Evolutionary conservation across 2,329 filamentous ascomycete species (phyloP).

Genomic region (Sarocladium kiliense): DNA sequence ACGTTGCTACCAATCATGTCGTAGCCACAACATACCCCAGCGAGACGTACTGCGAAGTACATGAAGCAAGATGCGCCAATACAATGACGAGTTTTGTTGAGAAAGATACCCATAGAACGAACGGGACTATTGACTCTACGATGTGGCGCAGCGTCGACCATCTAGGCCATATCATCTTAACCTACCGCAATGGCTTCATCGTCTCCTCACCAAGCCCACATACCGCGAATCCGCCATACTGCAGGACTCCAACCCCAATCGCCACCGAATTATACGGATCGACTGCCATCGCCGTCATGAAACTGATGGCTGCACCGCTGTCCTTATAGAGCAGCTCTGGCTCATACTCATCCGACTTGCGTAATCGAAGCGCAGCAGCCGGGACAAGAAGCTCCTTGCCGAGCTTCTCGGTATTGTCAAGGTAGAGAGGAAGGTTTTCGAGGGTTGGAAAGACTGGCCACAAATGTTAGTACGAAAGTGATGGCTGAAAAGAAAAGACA

Average conservation of each 20-base stretch:
- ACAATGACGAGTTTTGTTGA: too few relatives aligned
- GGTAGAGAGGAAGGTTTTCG: neutral
- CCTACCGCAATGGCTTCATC: too few relatives aligned
- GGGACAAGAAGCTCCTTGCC: neutral
- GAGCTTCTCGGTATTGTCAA: constrained; percentile 3
- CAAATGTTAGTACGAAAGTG: neutral
- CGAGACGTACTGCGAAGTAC: too few relatives aligned
- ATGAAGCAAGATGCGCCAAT: too few relatives aligned
- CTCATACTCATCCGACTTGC: neutral
- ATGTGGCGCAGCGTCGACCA: too few relatives aligned
- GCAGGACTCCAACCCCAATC: neutral
- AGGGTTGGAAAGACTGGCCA: constrained; percentile 1
- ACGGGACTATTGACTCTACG: too few relatives aligned
- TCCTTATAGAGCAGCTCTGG: neutral
- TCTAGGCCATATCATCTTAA: too few relatives aligned
- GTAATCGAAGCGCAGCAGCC: neutral
- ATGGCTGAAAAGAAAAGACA: neutral
- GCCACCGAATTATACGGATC: neutral
- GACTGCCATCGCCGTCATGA: constrained; percentile 5
- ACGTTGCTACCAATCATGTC: too few relatives aligned
- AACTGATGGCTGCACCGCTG: neutral
- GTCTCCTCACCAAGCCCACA: neutral
- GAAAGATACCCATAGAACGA: too few relatives aligned
- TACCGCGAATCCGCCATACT: constrained; percentile 2
- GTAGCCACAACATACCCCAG: too few relatives aligned